Conservation (phyloP, 371 early-diverging fungal genomes). For the Mucor ambiguus region DNA sequence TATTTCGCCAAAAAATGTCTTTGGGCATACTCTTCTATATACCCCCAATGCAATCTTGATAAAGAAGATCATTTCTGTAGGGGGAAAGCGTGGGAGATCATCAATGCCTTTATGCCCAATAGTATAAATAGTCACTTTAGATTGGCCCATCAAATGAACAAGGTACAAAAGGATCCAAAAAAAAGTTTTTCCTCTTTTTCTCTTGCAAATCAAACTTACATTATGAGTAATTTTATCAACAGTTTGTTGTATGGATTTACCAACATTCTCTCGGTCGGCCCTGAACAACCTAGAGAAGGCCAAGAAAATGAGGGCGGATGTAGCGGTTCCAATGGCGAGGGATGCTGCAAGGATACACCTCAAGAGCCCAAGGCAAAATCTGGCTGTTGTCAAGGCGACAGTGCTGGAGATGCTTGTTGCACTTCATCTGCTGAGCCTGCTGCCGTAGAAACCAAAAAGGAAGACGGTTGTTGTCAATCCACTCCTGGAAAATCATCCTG, state of each 20-base stretch:
- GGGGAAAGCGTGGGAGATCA: too few relatives aligned
- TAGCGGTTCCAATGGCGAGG: slow-evolving; percentile 23
- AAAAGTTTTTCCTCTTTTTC: neutral
- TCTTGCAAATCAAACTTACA: slow-evolving; percentile 5
- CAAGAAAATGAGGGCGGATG: slow-evolving; percentile 12
- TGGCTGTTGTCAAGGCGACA: slow-evolving; percentile 17
- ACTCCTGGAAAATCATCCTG: slow-evolving; percentile 11
- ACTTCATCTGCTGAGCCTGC: neutral
- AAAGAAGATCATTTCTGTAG: too few relatives aligned
- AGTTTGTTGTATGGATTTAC: slow-evolving; percentile 46
- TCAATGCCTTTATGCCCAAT: neutral
- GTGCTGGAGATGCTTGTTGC: slow-evolving; percentile 8
- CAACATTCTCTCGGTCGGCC: slow-evolving; percentile 48
- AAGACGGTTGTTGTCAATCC: slow-evolving; percentile 5
- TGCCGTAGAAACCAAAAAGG: neutral
- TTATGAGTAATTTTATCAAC: slow-evolving; percentile 46
- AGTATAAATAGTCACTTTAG: neutral
- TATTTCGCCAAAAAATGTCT: too few relatives aligned
- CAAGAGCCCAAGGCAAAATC: slow-evolving; percentile 4
- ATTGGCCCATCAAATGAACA: neutral
- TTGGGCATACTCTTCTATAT: too few relatives aligned
- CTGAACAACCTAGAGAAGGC: slow-evolving; percentile 30
- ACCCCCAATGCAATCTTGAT: too few relatives aligned
- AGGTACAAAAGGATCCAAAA: neutral
- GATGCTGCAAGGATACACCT: slow-evolving; percentile 33